Conservation (phyloP, 176 grass and related monocot species). For the Phoenix roebelenii region DNA sequence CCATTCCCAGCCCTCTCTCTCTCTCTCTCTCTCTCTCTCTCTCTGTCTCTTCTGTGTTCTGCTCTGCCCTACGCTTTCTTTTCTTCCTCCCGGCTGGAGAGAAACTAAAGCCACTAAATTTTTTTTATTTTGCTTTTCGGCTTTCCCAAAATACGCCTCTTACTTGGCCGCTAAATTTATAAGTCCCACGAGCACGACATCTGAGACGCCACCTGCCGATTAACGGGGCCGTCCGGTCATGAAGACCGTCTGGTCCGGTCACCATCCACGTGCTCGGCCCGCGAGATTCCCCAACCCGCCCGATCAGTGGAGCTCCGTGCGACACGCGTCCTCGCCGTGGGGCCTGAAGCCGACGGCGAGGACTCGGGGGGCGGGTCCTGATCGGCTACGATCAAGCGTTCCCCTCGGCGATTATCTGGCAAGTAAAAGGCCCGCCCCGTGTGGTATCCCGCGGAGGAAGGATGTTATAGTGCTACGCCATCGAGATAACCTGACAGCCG, state of each 20-base stretch:
- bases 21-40: background rate
- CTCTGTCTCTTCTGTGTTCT: background rate
- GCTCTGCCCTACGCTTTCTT: background rate
- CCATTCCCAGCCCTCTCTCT: background rate
- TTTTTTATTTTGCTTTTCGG: background rate
- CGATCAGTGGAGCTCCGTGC: background rate
- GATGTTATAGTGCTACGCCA: too few relatives aligned
- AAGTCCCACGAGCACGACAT: constrained; percentile 6
- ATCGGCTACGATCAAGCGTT: too few relatives aligned
- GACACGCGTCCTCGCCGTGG: too few relatives aligned
- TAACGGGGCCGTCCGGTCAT: constrained; percentile 28
- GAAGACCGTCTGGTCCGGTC: constrained; percentile 1
- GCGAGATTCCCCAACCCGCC: constrained; percentile 16
- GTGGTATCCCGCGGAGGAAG: too few relatives aligned
- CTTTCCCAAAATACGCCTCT: constrained; percentile 13
- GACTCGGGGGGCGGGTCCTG: too few relatives aligned
- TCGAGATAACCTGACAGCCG: too few relatives aligned
- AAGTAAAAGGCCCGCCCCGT: too few relatives aligned
- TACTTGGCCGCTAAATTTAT: constrained; percentile 12
- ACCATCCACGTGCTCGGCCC: constrained; percentile 13
- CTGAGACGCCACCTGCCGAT: constrained; percentile 25
- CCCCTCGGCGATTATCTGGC: too few relatives aligned
- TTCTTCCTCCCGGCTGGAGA: too few relatives aligned
- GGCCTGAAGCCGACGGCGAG: too few relatives aligned
- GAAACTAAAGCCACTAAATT: background rate